Evolutionary conservation across 768 basidiomycete species (phyloP).

Genomic region (Tylopilus plumbeoviolaceoides): DNA sequence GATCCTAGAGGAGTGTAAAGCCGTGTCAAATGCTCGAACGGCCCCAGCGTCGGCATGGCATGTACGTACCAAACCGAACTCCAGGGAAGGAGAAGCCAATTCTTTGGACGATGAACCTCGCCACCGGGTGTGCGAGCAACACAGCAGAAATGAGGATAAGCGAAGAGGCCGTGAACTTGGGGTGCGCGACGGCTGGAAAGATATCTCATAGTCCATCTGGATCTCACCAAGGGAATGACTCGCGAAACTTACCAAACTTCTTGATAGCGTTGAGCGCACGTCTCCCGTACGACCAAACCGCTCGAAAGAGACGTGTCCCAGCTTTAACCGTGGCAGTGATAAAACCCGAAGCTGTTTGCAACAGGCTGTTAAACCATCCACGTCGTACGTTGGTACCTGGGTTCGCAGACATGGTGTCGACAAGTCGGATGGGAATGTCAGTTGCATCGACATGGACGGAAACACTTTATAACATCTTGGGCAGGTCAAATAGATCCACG

Average conservation of each 20-base stretch:
- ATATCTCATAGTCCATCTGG: background rate
- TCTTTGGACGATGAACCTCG: fast-evolving
- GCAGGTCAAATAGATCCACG: background rate
- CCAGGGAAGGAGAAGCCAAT: background rate
- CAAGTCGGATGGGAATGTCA: background rate
- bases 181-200: constrained; percentile 3
- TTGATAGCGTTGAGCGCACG: background rate
- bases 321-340: fast-evolving
- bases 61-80: constrained; percentile 3
- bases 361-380: background rate
- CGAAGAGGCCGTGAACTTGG: fast-evolving
- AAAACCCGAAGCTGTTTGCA: fast-evolving
- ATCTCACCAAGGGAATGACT: background rate
- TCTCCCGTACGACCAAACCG: fast-evolving
- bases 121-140: background rate
- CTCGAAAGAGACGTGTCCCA: background rate
- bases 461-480: constrained; percentile 4
- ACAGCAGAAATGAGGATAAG: background rate
- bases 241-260: constrained; percentile 1
- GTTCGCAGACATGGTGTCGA: background rate
- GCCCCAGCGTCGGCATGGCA: background rate
- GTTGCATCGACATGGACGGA: background rate
- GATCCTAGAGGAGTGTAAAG: constrained; percentile 4
- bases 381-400: background rate
- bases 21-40: background rate